These are phyloP conservation scores for Macrolepiota dolichaula DNA, from an alignment of 768 basidiomycete genomes.

Conservation along the genomic window DNA sequence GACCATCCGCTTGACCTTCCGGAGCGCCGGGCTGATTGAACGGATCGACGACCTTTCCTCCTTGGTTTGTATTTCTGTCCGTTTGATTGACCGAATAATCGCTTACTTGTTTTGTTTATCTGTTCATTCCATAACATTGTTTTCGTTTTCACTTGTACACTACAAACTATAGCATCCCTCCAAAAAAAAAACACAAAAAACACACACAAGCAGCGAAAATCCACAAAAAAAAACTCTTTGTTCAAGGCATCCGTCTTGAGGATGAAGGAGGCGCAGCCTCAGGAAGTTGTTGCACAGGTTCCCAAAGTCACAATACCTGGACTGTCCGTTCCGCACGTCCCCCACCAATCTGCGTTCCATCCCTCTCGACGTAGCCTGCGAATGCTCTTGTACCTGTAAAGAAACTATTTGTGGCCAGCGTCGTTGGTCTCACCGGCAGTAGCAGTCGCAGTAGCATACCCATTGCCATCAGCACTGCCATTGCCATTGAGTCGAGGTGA, in stretches of 20 bases:
- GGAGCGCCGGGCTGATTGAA: no score
- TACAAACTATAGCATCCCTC: no score
- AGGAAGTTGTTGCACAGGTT: slow-evolving; percentile 6
- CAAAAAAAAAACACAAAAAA: no score
- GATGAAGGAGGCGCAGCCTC: not conserved
- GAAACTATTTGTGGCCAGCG: not conserved
- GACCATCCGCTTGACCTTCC: no score
- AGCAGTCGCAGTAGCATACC: not conserved
- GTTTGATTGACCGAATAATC: no score
- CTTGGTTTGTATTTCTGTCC: no score
- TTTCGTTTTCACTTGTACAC: no score
- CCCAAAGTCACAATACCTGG: slow-evolving; percentile 2
- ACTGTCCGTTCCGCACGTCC: slow-evolving; percentile 7
- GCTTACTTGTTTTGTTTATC: no score
- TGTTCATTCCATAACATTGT: no score
- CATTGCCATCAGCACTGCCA: not conserved
- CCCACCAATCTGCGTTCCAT: not conserved
- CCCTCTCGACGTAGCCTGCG: not conserved
- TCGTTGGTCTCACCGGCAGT: not conserved
- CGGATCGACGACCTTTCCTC: no score
- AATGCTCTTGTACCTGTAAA: not conserved
- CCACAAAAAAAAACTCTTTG: no score
- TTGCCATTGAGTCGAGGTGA: not conserved
- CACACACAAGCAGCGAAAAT: no score
- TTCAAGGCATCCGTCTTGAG: not conserved